A percentile compares a stretch with the other conserved stretches of the same genome.
phyloP scores from a whole-genome alignment of 768 basidiomycete species.

The Agrocybe pediades region DNA sequence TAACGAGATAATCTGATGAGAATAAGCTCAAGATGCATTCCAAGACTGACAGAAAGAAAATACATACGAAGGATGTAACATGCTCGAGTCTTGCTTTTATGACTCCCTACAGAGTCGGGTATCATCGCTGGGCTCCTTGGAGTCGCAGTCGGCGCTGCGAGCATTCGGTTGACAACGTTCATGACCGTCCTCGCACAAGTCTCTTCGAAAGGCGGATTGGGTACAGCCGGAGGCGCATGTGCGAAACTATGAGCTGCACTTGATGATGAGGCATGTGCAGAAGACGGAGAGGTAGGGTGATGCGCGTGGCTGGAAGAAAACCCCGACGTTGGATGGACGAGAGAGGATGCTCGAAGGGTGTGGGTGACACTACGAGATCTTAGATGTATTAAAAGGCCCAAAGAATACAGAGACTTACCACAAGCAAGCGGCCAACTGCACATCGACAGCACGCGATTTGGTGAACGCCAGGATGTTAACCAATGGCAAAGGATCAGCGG shows the following conservation, averaged over 20 bases:
- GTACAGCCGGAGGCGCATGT: neutral
- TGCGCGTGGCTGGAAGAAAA: neutral
- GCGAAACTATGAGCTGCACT: conserved; percentile 5
- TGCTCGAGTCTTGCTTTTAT: conserved; percentile 47
- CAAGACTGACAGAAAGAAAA: conserved; percentile 8
- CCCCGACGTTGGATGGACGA: conserved; percentile 1
- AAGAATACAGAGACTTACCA: conserved; percentile 47
- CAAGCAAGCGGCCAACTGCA: conserved; percentile 70
- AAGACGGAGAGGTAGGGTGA: neutral
- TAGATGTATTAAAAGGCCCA: neutral
- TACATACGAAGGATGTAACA: conserved; percentile 63
- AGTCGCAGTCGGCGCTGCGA: conserved; percentile 31
- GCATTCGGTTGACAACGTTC: conserved; percentile 65
- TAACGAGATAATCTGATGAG: conserved; percentile 60
- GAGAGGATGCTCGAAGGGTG: conserved; percentile 51
- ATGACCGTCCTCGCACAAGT: conserved; percentile 60
- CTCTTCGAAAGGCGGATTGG: conserved; percentile 36
- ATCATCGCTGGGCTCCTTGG: neutral
- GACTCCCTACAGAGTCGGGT: neutral
- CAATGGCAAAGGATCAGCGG: conserved; percentile 40
- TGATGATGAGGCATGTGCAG: conserved; percentile 1
- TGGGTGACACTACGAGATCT: conserved; percentile 50
- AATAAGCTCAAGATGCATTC: neutral
- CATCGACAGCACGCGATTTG: conserved; percentile 59
- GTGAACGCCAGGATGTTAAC: conserved; percentile 49